Evolutionary conservation across 2,329 filamentous ascomycete species (phyloP).

Genomic region (Penicillium sumatraense): DNA sequence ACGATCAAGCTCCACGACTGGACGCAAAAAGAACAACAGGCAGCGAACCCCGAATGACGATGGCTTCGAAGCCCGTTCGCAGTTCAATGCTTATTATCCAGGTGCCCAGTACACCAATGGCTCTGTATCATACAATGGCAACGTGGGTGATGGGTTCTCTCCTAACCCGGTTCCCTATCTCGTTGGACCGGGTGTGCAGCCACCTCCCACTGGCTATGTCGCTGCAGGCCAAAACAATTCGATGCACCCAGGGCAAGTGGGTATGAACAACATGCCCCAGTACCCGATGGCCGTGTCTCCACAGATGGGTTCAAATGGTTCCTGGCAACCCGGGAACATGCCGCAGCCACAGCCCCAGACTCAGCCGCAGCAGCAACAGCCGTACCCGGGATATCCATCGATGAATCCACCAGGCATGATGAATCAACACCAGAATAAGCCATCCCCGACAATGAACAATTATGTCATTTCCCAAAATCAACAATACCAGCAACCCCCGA

Average conservation of each 20-base stretch:
- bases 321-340: constrained; percentile 41
- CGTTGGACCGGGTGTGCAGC: constrained; percentile 41
- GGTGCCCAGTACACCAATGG: constrained; percentile 43
- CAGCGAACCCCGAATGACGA: constrained; percentile 68
- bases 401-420: constrained; percentile 45
- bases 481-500: constrained; percentile 37
- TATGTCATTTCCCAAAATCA: constrained; percentile 38
- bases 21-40: constrained; percentile 74
- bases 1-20: constrained; percentile 82
- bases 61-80: constrained; percentile 69
- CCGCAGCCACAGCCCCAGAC: constrained; percentile 45
- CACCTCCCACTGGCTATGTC: constrained; percentile 37
- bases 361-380: constrained; percentile 43
- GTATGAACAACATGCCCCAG: constrained; percentile 36
- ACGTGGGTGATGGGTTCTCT: constrained; percentile 36
- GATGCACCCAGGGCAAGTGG: constrained; percentile 40
- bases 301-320: constrained; percentile 37
- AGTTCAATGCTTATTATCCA: constrained; percentile 54
- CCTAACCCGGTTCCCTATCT: constrained; percentile 39
- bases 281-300: constrained; percentile 42
- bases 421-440: constrained; percentile 41
- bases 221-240: constrained; percentile 33
- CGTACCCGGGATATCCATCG: constrained; percentile 43
- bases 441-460: constrained; percentile 44
- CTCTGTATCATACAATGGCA: constrained; percentile 33